Percentiles rank a stretch among this genome's conserved stretches.
Conservation (phyloP, 371 early-diverging fungal genomes). For the Ordospora pajunii region DNA sequence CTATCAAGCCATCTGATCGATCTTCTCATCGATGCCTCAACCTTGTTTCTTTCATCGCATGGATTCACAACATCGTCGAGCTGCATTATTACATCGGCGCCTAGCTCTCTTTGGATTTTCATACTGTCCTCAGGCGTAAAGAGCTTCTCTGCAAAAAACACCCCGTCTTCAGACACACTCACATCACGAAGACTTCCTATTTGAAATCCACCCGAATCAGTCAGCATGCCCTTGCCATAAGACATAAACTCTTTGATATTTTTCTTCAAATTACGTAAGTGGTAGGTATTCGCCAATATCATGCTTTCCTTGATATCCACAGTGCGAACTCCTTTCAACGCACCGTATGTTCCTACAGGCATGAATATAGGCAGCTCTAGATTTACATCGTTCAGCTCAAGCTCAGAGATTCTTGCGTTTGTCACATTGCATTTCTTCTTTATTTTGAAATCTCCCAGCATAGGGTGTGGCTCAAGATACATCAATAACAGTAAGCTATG, state of each 20-base stretch:
- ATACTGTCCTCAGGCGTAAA: slow-evolving; percentile 88
- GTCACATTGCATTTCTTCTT: slow-evolving; percentile 68
- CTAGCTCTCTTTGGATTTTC: slow-evolving; percentile 77
- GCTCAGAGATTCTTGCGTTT: slow-evolving; percentile 71
- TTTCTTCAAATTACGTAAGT: slow-evolving; percentile 49
- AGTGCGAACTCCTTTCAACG: slow-evolving; percentile 74
- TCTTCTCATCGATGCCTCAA: slow-evolving; percentile 81
- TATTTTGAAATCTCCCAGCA: slow-evolving; percentile 43
- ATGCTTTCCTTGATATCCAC: slow-evolving; percentile 73
- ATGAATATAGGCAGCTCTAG: slow-evolving; percentile 82
- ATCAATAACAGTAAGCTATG: too few species aligned
- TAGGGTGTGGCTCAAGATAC: not conserved
- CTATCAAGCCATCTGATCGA: slow-evolving; percentile 85
- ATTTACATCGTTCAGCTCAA: slow-evolving; percentile 72
- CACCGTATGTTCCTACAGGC: slow-evolving; percentile 92
- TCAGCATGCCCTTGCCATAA: slow-evolving; percentile 73
- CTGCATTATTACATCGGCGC: slow-evolving; percentile 92
- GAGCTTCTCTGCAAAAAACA: slow-evolving; percentile 61
- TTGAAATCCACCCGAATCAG: slow-evolving; percentile 85
- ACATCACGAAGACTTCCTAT: slow-evolving; percentile 79
- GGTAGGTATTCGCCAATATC: slow-evolving; percentile 77
- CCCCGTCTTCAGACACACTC: slow-evolving; percentile 75
- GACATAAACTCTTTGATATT: slow-evolving; percentile 74
- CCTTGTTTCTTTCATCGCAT: slow-evolving; percentile 68
- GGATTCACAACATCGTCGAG: slow-evolving; percentile 86